Evolutionary conservation across 176 grass and related monocot genomes (phyloP).

Genomic region (Triticum monococcum): DNA sequence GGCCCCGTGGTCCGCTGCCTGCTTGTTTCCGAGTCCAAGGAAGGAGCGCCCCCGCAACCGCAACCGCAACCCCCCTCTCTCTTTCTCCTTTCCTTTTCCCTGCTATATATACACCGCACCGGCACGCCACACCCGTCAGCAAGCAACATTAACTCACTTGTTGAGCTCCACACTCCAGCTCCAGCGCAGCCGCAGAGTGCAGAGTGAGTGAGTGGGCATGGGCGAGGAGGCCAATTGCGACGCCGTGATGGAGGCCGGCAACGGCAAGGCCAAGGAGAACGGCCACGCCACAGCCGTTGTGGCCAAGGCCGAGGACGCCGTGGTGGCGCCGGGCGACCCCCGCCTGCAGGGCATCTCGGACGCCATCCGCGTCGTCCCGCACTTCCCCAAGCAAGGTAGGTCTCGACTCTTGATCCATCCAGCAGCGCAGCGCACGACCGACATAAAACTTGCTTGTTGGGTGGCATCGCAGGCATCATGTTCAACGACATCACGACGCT

Average conservation of each 20-base stretch:
- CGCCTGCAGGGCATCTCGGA: constrained; percentile 75
- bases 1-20: neutral
- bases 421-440: neutral
- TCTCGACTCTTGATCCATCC: neutral
- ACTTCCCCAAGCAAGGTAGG: constrained; percentile 86
- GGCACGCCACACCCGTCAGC: constrained; percentile 25
- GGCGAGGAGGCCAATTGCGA: constrained; percentile 50
- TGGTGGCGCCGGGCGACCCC: constrained; percentile 28
- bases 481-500: constrained; percentile 98
- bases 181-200: neutral
- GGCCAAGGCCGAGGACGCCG: neutral
- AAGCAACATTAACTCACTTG: constrained; percentile 32
- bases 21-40: constrained; percentile 14
- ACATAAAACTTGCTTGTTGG: neutral
- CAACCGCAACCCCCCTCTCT: neutral
- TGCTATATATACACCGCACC: constrained; percentile 46
- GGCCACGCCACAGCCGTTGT: neutral
- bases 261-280: constrained; percentile 16
- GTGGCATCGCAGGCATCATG: constrained; percentile 73
- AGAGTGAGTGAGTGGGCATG: neutral
- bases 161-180: constrained; percentile 6
- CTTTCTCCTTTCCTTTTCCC: neutral
- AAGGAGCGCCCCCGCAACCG: neutral
- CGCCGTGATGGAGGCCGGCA: constrained; percentile 30
- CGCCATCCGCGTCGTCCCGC: constrained; percentile 87